Conservation (phyloP, 306 rosid species). For the Hippophae gyantsensis region DNA sequence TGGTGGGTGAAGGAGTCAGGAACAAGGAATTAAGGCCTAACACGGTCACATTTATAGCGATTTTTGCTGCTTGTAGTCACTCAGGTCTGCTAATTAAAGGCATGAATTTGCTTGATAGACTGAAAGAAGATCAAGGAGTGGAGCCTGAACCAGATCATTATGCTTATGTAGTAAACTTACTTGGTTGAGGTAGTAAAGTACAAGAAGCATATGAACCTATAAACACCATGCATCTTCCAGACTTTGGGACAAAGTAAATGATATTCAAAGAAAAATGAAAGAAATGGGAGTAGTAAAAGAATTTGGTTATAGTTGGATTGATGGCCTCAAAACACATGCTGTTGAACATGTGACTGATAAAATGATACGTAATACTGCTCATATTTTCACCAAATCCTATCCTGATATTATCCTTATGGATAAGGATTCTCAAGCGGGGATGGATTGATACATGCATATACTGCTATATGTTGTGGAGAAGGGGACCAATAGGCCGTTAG, state of each 20-base stretch:
- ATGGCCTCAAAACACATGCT: too few species aligned
- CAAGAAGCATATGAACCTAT: slow-evolving; percentile 51
- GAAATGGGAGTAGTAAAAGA: slow-evolving; percentile 72
- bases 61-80: slow-evolving; percentile 65
- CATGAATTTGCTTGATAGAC: slow-evolving; percentile 42
- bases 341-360: too few species aligned
- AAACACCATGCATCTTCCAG: slow-evolving; percentile 39
- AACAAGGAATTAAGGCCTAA: slow-evolving; percentile 38
- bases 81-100: slow-evolving; percentile 57
- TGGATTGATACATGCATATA: too few species aligned
- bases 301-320: slow-evolving; percentile 75
- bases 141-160: slow-evolving; percentile 67
- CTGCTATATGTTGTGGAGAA: too few species aligned
- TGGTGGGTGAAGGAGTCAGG: slow-evolving; percentile 38
- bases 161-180: slow-evolving; percentile 81
- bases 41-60: slow-evolving; percentile 50
- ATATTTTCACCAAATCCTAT: too few species aligned
- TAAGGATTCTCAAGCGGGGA: too few species aligned
- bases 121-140: slow-evolving; percentile 51
- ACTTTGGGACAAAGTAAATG: slow-evolving; percentile 66
- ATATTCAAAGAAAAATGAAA: slow-evolving; percentile 63
- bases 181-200: slow-evolving; percentile 71
- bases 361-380: too few species aligned
- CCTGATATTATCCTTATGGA: slow-evolving; percentile 18
- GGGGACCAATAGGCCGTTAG: too few species aligned